These are phyloP conservation scores for Hypoxylon cercidicola DNA, from an alignment of 495 filamentous ascomycete genomes.

Conservation along the genomic window DNA sequence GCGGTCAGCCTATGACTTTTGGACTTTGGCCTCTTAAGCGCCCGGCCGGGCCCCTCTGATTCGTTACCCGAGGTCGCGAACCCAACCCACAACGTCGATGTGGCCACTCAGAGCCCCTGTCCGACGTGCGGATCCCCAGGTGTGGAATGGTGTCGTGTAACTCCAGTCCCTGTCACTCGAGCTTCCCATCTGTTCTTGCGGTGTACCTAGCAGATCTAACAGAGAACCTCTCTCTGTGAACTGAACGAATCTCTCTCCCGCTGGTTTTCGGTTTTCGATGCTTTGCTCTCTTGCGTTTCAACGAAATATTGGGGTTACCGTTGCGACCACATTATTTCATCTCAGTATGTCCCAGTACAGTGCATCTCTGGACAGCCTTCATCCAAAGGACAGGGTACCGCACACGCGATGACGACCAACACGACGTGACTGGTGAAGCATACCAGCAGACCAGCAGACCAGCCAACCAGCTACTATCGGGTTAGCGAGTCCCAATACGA, in stretches of 20 bases:
- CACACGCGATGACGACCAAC: too few species aligned
- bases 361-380: too few species aligned
- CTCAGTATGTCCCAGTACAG: not conserved
- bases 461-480: too few species aligned
- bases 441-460: too few species aligned
- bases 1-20: constrained; percentile 50
- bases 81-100: constrained; percentile 31
- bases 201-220: constrained; percentile 40
- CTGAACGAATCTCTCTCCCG: constrained; percentile 25
- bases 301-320: constrained; percentile 13
- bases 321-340: constrained; percentile 16
- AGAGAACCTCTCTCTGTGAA: not conserved
- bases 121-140: constrained; percentile 20
- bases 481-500: too few species aligned
- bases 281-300: too few species aligned
- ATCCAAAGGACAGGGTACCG: too few species aligned
- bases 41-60: constrained; percentile 26
- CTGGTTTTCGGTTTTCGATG: constrained; percentile 18
- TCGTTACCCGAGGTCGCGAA: constrained; percentile 27
- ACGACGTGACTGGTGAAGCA: too few species aligned
- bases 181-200: constrained; percentile 41
- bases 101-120: constrained; percentile 39
- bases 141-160: constrained; percentile 32
- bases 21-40: constrained; percentile 26
- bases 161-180: constrained; percentile 27